Base-by-base conservation (phyloP, 2,329 filamentous ascomycete genomes). In the Lasiodiplodia sp. region DNA sequence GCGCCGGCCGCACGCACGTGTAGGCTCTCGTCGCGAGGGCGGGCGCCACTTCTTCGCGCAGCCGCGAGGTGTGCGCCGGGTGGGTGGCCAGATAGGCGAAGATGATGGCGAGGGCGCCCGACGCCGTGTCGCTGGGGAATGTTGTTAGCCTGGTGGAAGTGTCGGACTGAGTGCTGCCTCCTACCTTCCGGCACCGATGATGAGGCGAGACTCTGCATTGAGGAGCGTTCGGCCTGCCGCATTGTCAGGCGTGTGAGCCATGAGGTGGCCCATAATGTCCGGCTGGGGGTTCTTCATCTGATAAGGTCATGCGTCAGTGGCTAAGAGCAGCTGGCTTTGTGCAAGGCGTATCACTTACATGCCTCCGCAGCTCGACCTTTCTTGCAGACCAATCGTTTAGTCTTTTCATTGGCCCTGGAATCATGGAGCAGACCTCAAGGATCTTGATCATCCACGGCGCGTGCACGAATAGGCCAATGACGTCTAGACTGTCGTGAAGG, bases 401-500 rank as follows among this genome's bases (percentile, higher is more conserved):
- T 47, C 71, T 69, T 49, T 75, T 76, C 67, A 77, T 68, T 3
- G 75, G 75, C 4, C 75, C 74, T 5, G 70, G 71, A 6, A 75
- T 52, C 10, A 68, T 73, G 18, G 71, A 73, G 7, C 73, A 69
- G 14, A 69, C 49, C 1, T 69, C 72, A 12, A 75, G 58, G 10
- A 73, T 69, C n/a, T 75, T 76, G 72, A 76, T 72, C n/a, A 56
- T 37, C 74, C 75, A 76, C 10, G 75, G 74, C 55, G 76, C 71
- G 44, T 76, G 72, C 55, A 73, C 72, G 66, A 76, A 71, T 23
- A 75, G 60, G 4, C 73, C 75, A 58, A 77, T 70, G 6, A 70
- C 68, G 14, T 71, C 62, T 4, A 76, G 49, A 11, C 85, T 73
- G 1, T 80, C 75, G 38, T 76, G 72, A 16, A 82, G 76, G 2